Base-by-base conservation (phyloP, 2,329 filamentous ascomycete species). In the Aspergillus sp. region DNA sequence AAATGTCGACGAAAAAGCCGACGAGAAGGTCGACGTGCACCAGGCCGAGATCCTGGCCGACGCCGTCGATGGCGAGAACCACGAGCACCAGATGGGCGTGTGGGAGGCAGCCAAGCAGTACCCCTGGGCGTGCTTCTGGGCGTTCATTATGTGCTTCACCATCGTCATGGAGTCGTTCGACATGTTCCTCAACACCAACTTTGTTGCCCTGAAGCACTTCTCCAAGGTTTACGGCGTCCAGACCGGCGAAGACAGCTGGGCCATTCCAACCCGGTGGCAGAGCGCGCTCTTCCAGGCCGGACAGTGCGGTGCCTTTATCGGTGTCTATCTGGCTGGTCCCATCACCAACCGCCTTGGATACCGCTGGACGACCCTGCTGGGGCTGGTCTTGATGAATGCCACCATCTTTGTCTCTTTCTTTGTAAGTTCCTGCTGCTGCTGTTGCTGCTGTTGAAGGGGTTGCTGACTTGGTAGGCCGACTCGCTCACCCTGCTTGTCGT, bases 381-480 rank as follows among this genome's bases (percentile, higher is more conserved):
- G 74, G 12, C 78, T 87, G 53, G 81, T 86, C 71, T 53, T 80
- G 38, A 69, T 87, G 69, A 87, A 86, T 68, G 80, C 68, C 60
- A 83, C 83, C 64, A 86, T 86, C 72, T 83, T 86, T 65, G 67
- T 84, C 61, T 85, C 83, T 64, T 86, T 83, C 73, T 86, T 84
- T 63, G 81, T 75, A n/a, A n/a, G n/a, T n/a, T n/a, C n/a, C n/a
- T n/a, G n/a, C n/a, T n/a, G n/a, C n/a, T n/a, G n/a, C n/a, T n/a
- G n/a, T n/a, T n/a, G n/a, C n/a, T n/a, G n/a, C n/a, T n/a, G n/a
- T n/a, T n/a, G n/a, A n/a, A n/a, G n/a, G n/a, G n/a, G n/a, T n/a
- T n/a, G 9, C 15, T 30, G 12, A 38, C 6, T n/a, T 42, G 2
- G 18, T 44, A 73, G 70, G 71, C 69, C 53, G 61, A 80, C 36